Conservation (phyloP, 2,329 filamentous ascomycete genomes). For the Botrytis fragariae region DNA sequence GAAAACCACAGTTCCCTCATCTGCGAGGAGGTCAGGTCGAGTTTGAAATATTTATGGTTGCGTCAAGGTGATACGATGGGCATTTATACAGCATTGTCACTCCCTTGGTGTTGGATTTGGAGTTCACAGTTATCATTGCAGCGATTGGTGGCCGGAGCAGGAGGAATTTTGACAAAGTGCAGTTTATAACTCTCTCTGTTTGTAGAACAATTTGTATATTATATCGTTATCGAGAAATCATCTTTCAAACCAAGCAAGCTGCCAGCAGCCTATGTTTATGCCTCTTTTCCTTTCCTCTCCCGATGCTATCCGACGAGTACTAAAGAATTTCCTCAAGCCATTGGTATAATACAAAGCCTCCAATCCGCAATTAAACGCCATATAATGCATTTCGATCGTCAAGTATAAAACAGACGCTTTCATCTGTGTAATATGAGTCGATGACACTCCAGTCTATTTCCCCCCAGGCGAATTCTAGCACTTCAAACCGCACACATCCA, state of each 20-base stretch:
- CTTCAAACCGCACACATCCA: slow-evolving; percentile 15
- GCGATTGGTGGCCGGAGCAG: neutral
- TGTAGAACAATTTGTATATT: neutral
- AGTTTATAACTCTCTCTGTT: neutral
- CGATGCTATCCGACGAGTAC: neutral
- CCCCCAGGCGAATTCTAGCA: neutral
- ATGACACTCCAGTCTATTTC: neutral
- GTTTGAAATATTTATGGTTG: neutral
- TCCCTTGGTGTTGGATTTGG: neutral
- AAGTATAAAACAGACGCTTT: neutral
- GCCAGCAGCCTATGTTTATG: slow-evolving; percentile 1
- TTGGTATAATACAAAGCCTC: neutral
- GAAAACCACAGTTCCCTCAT: neutral
- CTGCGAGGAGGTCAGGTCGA: neutral
- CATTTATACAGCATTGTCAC: slow-evolving; percentile 4
- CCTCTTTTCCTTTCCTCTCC: neutral
- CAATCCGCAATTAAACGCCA: slow-evolving; percentile 1
- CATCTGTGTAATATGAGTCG: too few relatives aligned
- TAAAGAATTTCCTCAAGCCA: neutral
- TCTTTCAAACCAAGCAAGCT: neutral
- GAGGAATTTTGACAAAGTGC: neutral
- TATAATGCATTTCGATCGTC: neutral
- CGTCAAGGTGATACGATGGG: neutral
- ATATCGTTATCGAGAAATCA: too few relatives aligned
- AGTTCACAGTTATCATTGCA: neutral